Conservation (phyloP, 306 rosid genomes). For the Trifolium fragiferum region DNA sequence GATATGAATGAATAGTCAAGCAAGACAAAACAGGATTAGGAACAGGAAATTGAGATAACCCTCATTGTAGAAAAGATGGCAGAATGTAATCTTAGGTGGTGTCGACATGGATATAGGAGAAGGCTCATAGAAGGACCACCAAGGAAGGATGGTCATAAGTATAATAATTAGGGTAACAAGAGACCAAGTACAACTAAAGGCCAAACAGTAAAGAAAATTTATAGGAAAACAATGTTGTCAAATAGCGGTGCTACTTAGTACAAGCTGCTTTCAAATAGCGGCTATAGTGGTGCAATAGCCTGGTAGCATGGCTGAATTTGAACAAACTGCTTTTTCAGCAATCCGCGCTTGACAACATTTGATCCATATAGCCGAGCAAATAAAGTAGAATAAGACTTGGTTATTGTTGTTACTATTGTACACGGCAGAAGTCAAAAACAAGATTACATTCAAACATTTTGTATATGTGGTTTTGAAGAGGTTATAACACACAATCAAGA, state of each 20-base stretch:
- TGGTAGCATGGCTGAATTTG: neutral
- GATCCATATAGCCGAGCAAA: neutral
- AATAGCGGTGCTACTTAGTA: neutral
- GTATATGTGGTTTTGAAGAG: slow-evolving; percentile 25
- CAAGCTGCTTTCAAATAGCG: neutral
- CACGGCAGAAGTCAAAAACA: neutral
- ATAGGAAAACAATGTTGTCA: neutral
- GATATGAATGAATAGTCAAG: neutral
- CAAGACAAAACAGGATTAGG: slow-evolving; percentile 1
- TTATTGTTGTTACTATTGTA: neutral
- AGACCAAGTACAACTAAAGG: neutral
- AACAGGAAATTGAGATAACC: neutral
- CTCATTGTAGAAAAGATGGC: neutral
- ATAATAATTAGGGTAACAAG: neutral
- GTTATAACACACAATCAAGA: slow-evolving; percentile 15
- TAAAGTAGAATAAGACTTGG: neutral
- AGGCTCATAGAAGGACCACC: neutral
- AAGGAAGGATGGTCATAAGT: neutral
- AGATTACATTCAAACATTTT: slow-evolving; percentile 17
- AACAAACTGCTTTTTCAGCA: neutral
- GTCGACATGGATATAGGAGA: neutral
- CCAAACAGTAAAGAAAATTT: neutral
- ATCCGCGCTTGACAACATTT: neutral
- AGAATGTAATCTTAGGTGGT: neutral
- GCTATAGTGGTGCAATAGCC: neutral